phyloP scores from a whole-genome alignment of 129 eudicot genomes.

The Pittosporum tobira region DNA sequence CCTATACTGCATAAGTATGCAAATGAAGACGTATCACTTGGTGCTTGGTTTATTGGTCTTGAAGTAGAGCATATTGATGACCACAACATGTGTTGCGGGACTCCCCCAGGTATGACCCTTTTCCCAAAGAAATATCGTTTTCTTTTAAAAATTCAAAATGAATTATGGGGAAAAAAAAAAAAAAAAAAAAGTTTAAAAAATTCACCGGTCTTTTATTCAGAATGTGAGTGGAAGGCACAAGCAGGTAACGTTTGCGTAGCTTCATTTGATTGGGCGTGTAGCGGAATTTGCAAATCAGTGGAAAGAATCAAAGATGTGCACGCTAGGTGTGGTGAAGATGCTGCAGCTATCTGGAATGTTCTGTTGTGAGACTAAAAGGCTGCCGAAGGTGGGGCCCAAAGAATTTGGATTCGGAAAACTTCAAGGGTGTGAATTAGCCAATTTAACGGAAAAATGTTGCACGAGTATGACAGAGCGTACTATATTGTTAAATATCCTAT shows the following conservation, averaged over 20 bases:
- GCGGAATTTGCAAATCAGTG: constrained; percentile 70
- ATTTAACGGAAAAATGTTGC: no score
- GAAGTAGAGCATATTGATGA: constrained; percentile 52
- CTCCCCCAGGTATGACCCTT: constrained; percentile 56
- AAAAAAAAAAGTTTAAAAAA: neutral
- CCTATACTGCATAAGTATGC: constrained; percentile 52
- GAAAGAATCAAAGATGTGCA: constrained; percentile 63
- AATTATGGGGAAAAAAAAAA: no score
- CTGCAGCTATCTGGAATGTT: constrained; percentile 33
- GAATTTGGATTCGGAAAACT: no score
- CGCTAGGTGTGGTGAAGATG: constrained; percentile 48
- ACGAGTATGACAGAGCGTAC: no score
- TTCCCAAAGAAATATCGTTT: no score
- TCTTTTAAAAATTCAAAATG: no score
- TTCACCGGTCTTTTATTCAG: neutral
- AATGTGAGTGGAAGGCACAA: constrained; percentile 11
- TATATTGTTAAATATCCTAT: no score
- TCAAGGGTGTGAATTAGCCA: no score
- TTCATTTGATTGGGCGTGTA: constrained; percentile 66
- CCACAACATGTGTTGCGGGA: constrained; percentile 58
- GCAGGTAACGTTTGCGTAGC: constrained; percentile 49
- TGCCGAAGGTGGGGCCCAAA: no score
- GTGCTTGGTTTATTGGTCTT: constrained; percentile 60
- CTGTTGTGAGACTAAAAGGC: constrained; percentile 15
- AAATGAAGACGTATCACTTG: constrained; percentile 58